Percentiles rank a stretch among this genome's conserved stretches.
Evolutionary conservation across 116 monocot species (phyloP).

Genomic region (Cymodocea nodosa): DNA sequence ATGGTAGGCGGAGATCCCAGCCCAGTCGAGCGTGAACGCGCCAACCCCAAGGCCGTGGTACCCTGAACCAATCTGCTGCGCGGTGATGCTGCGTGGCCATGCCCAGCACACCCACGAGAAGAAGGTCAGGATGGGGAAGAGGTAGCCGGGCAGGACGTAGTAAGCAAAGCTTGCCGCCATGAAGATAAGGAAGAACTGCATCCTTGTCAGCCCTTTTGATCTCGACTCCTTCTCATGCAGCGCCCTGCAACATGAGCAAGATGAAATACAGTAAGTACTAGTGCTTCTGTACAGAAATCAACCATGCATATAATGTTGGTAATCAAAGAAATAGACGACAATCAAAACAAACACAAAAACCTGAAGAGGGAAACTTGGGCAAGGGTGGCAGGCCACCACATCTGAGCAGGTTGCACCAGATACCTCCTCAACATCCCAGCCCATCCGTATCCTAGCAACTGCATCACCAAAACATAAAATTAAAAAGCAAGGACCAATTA

Average conservation of each 20-base stretch:
- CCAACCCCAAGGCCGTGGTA: constrained; percentile 56
- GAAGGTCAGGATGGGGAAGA: constrained; percentile 53
- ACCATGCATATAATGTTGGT: too few species aligned
- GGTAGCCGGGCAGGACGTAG: constrained; percentile 51
- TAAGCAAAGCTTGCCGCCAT: constrained; percentile 46
- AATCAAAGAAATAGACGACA: too few species aligned
- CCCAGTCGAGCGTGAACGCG: constrained; percentile 59
- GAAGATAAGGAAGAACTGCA: constrained; percentile 46
- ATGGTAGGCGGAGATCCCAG: constrained; percentile 55
- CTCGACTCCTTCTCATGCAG: constrained; percentile 44
- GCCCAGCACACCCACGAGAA: constrained; percentile 70
- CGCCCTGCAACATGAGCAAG: constrained; percentile 20
- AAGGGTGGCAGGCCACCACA: constrained; percentile 96
- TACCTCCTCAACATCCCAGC: constrained; percentile 74
- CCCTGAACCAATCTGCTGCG: constrained; percentile 59
- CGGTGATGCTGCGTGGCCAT: constrained; percentile 47
- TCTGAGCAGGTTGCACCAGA: constrained; percentile 58
- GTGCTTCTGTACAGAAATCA: too few species aligned
- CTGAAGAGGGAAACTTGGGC: constrained; percentile 38
- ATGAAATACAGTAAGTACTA: too few species aligned
- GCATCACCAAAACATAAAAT: constrained; percentile 10
- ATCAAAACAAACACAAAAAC: constrained; percentile 4
- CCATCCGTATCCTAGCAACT: constrained; percentile 92
- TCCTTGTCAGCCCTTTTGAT: constrained; percentile 24
- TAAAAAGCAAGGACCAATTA: neutral